phyloP scores from a whole-genome alignment of 371 early-diverging fungal genomes.

The Blakeslea trispora region DNA sequence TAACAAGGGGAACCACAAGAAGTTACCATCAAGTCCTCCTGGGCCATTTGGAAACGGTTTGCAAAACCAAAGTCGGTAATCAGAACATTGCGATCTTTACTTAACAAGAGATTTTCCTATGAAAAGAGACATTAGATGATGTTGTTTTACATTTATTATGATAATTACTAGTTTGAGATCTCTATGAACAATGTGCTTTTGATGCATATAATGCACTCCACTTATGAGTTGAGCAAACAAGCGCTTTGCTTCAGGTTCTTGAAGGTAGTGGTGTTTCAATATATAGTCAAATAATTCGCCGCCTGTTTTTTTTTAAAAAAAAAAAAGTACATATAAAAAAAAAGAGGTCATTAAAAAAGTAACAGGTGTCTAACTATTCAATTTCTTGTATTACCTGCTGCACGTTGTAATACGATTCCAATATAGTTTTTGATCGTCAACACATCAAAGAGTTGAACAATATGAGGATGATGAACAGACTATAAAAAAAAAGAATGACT shows the following conservation, averaged over 20 bases:
- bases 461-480: slow-evolving; percentile 53
- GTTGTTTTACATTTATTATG: slow-evolving; percentile 17
- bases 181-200: slow-evolving; percentile 60
- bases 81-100: slow-evolving; percentile 82
- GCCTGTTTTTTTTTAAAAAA: slow-evolving; percentile 21
- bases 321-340: too few species aligned
- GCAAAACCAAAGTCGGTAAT: slow-evolving; percentile 99
- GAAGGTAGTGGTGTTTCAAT: slow-evolving; percentile 54
- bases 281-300: slow-evolving; percentile 72
- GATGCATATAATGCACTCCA: slow-evolving; percentile 59
- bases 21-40: slow-evolving; percentile 77
- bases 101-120: slow-evolving; percentile 87
- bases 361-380: not conserved
- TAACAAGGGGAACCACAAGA: slow-evolving; percentile 97
- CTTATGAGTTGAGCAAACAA: slow-evolving; percentile 72
- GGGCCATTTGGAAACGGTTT: slow-evolving; percentile 72
- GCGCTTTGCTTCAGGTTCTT: slow-evolving; percentile 60
- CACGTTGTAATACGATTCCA: slow-evolving; percentile 67
- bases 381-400: slow-evolving; percentile 47
- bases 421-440: slow-evolving; percentile 66
- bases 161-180: slow-evolving; percentile 68
- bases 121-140: too few species aligned
- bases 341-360: too few species aligned
- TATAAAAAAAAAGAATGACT: not conserved
- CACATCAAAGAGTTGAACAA: slow-evolving; percentile 72